These are phyloP conservation scores for Helminthosporium solani DNA, from an alignment of 2,329 filamentous ascomycete genomes.

Conservation along the genomic window DNA sequence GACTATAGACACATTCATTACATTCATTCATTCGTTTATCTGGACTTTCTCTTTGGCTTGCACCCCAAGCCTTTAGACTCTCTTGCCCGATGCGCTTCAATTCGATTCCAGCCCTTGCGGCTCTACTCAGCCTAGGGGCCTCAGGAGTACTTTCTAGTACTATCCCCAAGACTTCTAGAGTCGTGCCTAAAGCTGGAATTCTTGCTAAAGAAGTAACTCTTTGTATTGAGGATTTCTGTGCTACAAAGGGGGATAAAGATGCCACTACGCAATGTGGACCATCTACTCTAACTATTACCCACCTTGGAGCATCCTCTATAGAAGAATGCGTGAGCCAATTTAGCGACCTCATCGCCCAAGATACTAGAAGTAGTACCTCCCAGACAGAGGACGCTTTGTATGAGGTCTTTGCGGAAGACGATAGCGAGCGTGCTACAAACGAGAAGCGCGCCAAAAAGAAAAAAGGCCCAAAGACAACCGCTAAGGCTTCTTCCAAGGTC, in stretches of 20 bases:
- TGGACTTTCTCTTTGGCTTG: neutral
- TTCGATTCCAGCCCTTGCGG: constrained; percentile 1
- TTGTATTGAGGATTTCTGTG: constrained; percentile 3
- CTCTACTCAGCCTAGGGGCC: constrained; percentile 1
- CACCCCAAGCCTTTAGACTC: neutral
- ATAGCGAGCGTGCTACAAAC: neutral
- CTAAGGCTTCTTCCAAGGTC: too few relatives aligned
- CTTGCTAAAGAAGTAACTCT: constrained; percentile 2
- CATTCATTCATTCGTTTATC: neutral
- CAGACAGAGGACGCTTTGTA: constrained; percentile 2
- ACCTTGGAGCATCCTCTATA: constrained; percentile 1
- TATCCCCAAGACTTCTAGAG: neutral
- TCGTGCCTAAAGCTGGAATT: neutral
- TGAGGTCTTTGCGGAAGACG: neutral
- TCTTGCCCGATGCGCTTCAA: constrained; percentile 2
- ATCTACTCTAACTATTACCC: constrained; percentile 1
- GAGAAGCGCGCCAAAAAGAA: too few relatives aligned
- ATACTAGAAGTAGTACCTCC: neutral
- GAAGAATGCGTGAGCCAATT: constrained; percentile 5
- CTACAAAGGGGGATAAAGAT: constrained; percentile 1
- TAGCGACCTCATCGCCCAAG: constrained; percentile 1
- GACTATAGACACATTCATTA: neutral
- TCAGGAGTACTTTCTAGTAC: neutral
- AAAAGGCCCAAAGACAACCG: too few relatives aligned
- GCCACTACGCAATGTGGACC: constrained; percentile 1